Evolutionary conservation across 176 grass and related monocot species (phyloP).

Genomic region (Avena sativa): DNA sequence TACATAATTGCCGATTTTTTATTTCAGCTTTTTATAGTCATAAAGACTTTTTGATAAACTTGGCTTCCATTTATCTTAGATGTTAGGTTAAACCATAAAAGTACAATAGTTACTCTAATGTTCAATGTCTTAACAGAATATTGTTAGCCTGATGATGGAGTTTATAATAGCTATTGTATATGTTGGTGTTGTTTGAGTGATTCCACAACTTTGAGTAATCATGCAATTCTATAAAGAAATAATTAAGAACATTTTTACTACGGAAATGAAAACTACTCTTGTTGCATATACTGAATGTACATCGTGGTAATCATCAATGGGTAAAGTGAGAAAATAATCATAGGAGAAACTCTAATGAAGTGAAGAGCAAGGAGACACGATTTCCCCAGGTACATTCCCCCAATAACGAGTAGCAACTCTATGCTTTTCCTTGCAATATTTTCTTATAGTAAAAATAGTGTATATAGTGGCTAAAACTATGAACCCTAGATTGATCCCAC

Average conservation of each 20-base stretch:
- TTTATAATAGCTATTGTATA: background rate
- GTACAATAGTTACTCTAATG: background rate
- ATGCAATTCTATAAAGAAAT: background rate
- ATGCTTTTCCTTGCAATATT: background rate
- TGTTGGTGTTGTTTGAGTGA: background rate
- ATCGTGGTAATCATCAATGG: background rate
- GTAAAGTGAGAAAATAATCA: background rate
- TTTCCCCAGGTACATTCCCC: background rate
- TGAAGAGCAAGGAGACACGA: background rate
- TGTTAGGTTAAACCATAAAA: background rate
- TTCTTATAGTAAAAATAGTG: background rate
- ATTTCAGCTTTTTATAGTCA: background rate
- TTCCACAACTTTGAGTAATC: background rate
- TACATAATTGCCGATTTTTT: background rate
- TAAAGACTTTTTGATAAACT: background rate
- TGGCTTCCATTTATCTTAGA: background rate
- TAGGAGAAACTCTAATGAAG: background rate
- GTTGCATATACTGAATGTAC: background rate
- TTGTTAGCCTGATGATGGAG: background rate
- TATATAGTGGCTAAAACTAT: background rate
- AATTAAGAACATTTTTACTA: background rate
- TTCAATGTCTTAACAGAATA: background rate
- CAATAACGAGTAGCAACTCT: background rate
- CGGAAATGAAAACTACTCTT: background rate
- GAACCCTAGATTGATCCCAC: background rate